Evolutionary conservation across 768 basidiomycete species (phyloP).

Genomic region (Candolleomyces aberdarensis): DNA sequence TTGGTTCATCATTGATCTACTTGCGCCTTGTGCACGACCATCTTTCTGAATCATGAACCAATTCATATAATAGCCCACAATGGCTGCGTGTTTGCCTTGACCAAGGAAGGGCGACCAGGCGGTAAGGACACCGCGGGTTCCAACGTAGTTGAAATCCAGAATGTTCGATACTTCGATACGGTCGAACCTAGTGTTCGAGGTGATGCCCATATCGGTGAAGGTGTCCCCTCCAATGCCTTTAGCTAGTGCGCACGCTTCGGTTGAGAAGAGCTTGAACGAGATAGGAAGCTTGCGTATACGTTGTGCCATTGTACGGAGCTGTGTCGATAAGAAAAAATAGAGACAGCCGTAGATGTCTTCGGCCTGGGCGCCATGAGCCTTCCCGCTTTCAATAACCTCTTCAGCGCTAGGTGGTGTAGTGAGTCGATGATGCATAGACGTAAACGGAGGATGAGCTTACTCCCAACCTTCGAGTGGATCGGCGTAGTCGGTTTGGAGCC

Average conservation of each 20-base stretch:
- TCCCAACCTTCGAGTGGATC: conserved; percentile 43
- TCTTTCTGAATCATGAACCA: conserved; percentile 24
- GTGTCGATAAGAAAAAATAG: conserved; percentile 41
- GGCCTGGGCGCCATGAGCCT: conserved; percentile 29
- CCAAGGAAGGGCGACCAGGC: conserved; percentile 37
- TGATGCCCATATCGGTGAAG: conserved; percentile 16
- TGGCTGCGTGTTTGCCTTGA: conserved; percentile 21
- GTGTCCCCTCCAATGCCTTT: conserved; percentile 15
- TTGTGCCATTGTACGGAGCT: conserved; percentile 33
- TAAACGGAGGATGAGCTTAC: conserved; percentile 22
- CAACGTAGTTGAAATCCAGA: conserved; percentile 39
- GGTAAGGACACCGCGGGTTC: conserved; percentile 28
- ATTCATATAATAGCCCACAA: conserved; percentile 42
- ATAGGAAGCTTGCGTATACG: conserved; percentile 32
- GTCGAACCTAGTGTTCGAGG: conserved; percentile 32
- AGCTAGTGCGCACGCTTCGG: conserved; percentile 33
- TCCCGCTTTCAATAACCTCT: conserved; percentile 31
- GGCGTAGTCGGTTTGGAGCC: conserved; percentile 38
- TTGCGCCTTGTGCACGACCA: conserved; percentile 8
- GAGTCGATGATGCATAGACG: neutral
- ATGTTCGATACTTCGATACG: conserved; percentile 50
- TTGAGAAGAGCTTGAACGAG: conserved; percentile 26
- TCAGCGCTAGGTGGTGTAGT: conserved; percentile 22
- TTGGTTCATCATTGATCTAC: neutral
- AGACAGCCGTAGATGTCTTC: conserved; percentile 51